Conservation (phyloP, 306 rosid genomes). For the Lathyrus aphaca region DNA sequence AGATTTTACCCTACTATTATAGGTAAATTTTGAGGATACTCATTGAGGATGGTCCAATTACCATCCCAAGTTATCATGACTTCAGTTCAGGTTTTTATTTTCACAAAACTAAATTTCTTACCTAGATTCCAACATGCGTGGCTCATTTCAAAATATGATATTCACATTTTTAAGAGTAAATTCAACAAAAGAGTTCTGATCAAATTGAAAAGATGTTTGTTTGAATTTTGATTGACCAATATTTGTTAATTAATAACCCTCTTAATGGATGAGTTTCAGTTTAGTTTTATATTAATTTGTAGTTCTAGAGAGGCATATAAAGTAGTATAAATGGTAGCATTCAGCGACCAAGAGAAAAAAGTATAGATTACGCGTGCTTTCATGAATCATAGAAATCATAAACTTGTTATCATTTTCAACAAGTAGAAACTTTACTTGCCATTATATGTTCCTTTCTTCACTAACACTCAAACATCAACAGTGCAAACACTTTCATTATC, state of each 20-base stretch:
- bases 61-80: too few relatives aligned
- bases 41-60: too few relatives aligned
- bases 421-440: slow-evolving; percentile 31
- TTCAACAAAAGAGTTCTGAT: too few relatives aligned
- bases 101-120: too few relatives aligned
- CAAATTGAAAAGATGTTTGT: too few relatives aligned
- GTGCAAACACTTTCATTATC: slow-evolving; percentile 37
- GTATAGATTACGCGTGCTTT: slow-evolving; percentile 58
- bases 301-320: slow-evolving; percentile 25
- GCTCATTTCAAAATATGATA: too few relatives aligned
- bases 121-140: too few relatives aligned
- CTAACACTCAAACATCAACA: slow-evolving; percentile 49
- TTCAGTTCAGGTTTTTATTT: too few relatives aligned
- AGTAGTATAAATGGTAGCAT: slow-evolving; percentile 16
- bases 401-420: slow-evolving; percentile 34
- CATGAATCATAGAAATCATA: slow-evolving; percentile 39
- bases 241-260: not conserved
- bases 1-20: too few relatives aligned
- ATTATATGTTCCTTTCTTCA: slow-evolving; percentile 53
- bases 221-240: too few relatives aligned
- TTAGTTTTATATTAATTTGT: slow-evolving; percentile 24
- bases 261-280: not conserved
- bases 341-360: slow-evolving; percentile 30
- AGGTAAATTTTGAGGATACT: too few relatives aligned
- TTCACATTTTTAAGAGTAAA: too few relatives aligned